Evolutionary conservation across 768 basidiomycete genomes (phyloP).

Genomic region (Amyloporia xantha): DNA sequence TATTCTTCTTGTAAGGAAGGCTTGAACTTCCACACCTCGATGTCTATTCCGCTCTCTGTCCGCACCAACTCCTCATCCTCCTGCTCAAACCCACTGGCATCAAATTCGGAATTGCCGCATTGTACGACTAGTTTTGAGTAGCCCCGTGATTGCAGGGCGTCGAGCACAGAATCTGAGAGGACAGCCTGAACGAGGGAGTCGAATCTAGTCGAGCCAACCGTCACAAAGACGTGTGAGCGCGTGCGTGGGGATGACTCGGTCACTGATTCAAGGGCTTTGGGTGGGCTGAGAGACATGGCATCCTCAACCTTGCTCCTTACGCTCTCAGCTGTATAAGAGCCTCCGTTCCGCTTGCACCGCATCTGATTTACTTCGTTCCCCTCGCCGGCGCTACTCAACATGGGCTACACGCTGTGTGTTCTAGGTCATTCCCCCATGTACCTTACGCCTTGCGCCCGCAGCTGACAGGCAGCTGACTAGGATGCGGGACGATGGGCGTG

Average conservation of each 20-base stretch:
- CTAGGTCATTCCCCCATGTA: constrained; percentile 43
- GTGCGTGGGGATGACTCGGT: constrained; percentile 8
- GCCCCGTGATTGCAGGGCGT: constrained; percentile 44
- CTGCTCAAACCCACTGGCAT: constrained; percentile 24
- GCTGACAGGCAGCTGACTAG: constrained; percentile 31
- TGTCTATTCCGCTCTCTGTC: constrained; percentile 25
- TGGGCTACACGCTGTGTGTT: constrained; percentile 92
- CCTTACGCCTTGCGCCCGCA: constrained; percentile 6
- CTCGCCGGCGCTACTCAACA: constrained; percentile 25
- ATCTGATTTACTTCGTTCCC: constrained; percentile 1
- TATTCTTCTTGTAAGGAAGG: constrained; percentile 63
- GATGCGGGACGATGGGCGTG: constrained; percentile 98
- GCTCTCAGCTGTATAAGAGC: constrained; percentile 2
- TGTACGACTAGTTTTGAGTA: constrained; percentile 66
- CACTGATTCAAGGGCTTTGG: background rate
- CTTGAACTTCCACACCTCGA: constrained; percentile 73
- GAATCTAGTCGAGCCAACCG: constrained; percentile 88
- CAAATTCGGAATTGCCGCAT: constrained; percentile 63
- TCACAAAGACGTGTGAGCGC: constrained; percentile 53
- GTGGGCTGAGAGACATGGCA: constrained; percentile 8
- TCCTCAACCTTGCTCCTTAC: background rate
- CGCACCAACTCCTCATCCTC: constrained; percentile 16
- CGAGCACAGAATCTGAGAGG: constrained; percentile 52
- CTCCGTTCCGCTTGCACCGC: background rate
- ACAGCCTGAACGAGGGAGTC: constrained; percentile 60